Percentiles rank a stretch among this genome's conserved stretches.
These are phyloP conservation scores for Balakata baccata DNA, from an alignment of 345 rosid genomes.

Conservation along the genomic window DNA sequence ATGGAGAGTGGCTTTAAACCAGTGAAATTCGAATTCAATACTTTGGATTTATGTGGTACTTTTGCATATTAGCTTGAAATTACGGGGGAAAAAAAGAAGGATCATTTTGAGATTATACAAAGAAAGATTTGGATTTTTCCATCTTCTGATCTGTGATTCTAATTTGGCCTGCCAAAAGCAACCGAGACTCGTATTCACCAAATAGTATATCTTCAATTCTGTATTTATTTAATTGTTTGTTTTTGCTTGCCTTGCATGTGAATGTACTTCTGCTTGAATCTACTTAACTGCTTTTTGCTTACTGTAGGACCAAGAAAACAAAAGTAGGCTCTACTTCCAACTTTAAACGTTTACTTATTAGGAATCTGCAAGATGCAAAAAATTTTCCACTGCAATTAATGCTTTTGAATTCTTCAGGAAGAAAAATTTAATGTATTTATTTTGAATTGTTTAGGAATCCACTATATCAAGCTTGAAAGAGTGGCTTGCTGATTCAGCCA, in stretches of 20 bases:
- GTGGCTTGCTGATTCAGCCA: conserved; percentile 85
- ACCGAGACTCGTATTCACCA: neutral
- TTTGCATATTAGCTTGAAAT: neutral
- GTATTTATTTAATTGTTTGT: neutral
- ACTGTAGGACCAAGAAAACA: neutral
- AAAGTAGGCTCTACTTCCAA: neutral
- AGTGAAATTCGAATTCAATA: neutral
- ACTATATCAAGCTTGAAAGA: conserved; percentile 79
- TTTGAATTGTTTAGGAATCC: conserved; percentile 50
- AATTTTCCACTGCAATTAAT: neutral
- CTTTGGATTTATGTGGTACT: neutral
- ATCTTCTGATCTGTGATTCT: neutral
- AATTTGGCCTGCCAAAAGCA: neutral
- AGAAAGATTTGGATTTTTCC: too few relatives aligned
- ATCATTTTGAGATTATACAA: too few relatives aligned
- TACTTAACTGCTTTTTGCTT: neutral
- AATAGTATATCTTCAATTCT: neutral
- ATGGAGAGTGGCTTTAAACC: neutral
- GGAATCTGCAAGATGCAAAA: neutral
- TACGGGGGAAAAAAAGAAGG: neutral
- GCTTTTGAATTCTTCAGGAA: conserved; percentile 42
- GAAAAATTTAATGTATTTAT: too few relatives aligned
- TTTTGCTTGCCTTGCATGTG: neutral
- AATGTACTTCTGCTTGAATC: neutral
- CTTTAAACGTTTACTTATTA: neutral